Percentiles rank a stretch among this genome's conserved stretches.
Evolutionary conservation across 208 protist genomes (phyloP).

Genomic region (Wallacemonas sp.): DNA sequence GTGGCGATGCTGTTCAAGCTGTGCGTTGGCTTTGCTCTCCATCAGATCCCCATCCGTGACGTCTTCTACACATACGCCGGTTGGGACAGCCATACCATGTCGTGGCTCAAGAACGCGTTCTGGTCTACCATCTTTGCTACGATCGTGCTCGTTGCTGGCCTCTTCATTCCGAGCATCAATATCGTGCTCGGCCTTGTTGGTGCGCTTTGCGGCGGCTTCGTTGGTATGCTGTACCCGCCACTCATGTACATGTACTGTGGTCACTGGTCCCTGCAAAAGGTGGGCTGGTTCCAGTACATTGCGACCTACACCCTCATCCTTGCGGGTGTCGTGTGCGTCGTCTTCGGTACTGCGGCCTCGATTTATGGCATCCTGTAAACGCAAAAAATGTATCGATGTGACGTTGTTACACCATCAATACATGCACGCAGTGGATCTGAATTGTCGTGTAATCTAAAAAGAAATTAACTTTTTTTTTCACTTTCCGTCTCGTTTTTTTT

Average conservation of each 20-base stretch:
- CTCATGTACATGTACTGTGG: constrained; percentile 68
- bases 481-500: constrained; percentile 9
- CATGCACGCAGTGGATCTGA: background rate
- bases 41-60: constrained; percentile 62
- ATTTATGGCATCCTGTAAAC: constrained; percentile 37
- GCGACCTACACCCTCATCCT: constrained; percentile 56
- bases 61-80: constrained; percentile 55
- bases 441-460: no score
- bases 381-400: no score
- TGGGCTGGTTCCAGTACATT: constrained; percentile 42
- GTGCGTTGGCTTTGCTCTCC: constrained; percentile 66
- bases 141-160: constrained; percentile 43
- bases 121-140: constrained; percentile 32
- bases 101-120: constrained; percentile 54
- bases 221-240: constrained; percentile 74
- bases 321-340: constrained; percentile 42
- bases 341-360: constrained; percentile 61
- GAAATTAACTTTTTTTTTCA: background rate
- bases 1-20: constrained; percentile 72
- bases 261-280: constrained; percentile 35
- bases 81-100: constrained; percentile 49
- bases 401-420: no score
- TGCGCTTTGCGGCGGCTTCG: constrained; percentile 48
- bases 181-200: constrained; percentile 76
- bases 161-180: constrained; percentile 68